These are phyloP conservation scores for Phialocephala subalpina DNA, from an alignment of 2,329 filamentous ascomycete genomes.

Conservation along the genomic window DNA sequence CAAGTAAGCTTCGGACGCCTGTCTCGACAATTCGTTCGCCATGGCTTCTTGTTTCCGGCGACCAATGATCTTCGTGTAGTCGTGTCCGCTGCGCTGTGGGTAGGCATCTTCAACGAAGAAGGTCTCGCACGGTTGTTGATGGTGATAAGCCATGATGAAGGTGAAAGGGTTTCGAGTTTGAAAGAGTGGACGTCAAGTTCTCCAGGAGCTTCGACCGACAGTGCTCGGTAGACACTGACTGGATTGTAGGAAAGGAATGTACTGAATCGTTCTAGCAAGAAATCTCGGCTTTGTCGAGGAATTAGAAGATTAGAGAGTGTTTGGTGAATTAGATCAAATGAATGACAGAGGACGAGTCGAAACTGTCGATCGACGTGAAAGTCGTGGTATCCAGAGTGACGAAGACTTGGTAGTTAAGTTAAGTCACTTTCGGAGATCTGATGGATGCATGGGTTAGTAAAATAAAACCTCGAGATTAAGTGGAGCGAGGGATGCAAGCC, in stretches of 20 bases:
- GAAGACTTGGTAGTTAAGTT: conserved; percentile 33
- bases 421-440: conserved; percentile 36
- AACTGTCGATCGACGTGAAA: conserved; percentile 33
- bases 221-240: conserved; percentile 39
- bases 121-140: conserved; percentile 70
- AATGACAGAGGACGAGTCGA: conserved; percentile 35
- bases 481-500: conserved; percentile 14
- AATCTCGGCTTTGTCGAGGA: conserved; percentile 34
- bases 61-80: conserved; percentile 80
- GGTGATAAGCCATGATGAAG: conserved; percentile 42
- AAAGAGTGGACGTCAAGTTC: conserved; percentile 47
- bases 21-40: conserved; percentile 85
- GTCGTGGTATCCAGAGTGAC: conserved; percentile 33
- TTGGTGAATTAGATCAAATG: conserved; percentile 43
- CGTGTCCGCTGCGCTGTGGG: conserved; percentile 57
- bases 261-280: conserved; percentile 35
- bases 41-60: conserved; percentile 87
- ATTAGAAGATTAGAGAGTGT: conserved; percentile 45
- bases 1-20: conserved; percentile 89
- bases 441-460: conserved; percentile 27
- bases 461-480: conserved; percentile 13
- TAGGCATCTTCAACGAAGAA: conserved; percentile 68
- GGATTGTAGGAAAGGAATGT: conserved; percentile 41
- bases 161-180: conserved; percentile 21
- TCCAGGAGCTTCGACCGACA: conserved; percentile 47